Conservation (phyloP, 805 yeast genomes). For the Saturnispora saitoi region DNA sequence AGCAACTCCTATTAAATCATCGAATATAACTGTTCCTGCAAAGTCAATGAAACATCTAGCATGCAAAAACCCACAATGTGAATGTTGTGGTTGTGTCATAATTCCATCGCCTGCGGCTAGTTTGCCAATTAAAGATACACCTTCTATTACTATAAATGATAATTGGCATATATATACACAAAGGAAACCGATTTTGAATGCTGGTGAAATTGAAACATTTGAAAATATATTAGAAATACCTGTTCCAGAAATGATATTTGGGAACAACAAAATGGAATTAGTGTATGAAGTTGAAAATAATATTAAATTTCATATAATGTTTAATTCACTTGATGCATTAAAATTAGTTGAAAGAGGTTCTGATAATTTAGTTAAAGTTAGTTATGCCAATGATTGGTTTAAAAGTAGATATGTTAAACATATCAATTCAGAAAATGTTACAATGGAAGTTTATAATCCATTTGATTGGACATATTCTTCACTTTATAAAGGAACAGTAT, state of each 20-base stretch:
- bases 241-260: constrained; percentile 96
- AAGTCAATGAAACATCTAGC: constrained; percentile 13
- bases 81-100: constrained; percentile 61
- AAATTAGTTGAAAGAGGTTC: constrained; percentile 44
- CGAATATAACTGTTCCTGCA: constrained; percentile 15
- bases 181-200: constrained; percentile 68
- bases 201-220: constrained; percentile 63
- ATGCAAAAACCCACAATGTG: constrained; percentile 34
- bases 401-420: constrained; percentile 31
- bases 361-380: constrained; percentile 49
- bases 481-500: constrained; percentile 55
- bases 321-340: constrained; percentile 73
- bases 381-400: constrained; percentile 84
- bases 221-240: constrained; percentile 64
- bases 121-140: constrained; percentile 53
- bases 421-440: constrained; percentile 17
- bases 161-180: constrained; percentile 66
- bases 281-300: constrained; percentile 18
- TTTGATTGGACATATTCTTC: constrained; percentile 97
- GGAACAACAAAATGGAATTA: constrained; percentile 58
- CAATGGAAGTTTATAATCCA: constrained; percentile 61
- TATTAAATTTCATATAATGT: constrained; percentile 36
- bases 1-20: not conserved
- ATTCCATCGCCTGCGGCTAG: constrained; percentile 71
- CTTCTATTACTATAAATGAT: constrained; percentile 58